Base-by-base conservation (phyloP, 176 grass and related monocot genomes). In the Ananas comosus region DNA sequence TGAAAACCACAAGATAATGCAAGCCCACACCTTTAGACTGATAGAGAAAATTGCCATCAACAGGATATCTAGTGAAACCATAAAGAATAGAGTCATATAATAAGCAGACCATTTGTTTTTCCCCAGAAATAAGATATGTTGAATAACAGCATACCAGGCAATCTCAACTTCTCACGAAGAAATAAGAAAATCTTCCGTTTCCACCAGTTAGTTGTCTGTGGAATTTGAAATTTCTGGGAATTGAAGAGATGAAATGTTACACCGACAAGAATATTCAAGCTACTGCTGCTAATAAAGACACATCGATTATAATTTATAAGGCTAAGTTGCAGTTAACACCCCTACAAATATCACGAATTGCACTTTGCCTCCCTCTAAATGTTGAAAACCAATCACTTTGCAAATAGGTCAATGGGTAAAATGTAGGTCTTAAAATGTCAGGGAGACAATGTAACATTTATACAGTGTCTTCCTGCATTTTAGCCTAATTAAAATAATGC, bases 31-130 rank as follows among this genome's bases (percentile, higher is more conserved):
- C 76, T 90, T 97, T 68, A 90, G 74, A 63, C 74, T 83, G 67
- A 92, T 77, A 21, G 93, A 97, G 68, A 92, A 97, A n/a, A 97
- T 74, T 21, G 65, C 86, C 77, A 97, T 90, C 68, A 97, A 70
- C 78, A 97, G 12, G 61, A 97, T 87, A 87, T 92, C 89, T 92
- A 85, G 68, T 76, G 70, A 87, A 42, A 83, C 22, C 23, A 74
- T 13, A 77, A 65, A 51, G n/a, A 80, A 66, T 72, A 23, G 18
- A 27, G 51, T 73, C 65, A 67, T 28, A 33, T 65, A 21, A 72
- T 80, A 50, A 24, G 65, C 48, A 47, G 59, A 68, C 49, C 68
- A 64, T 63, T 33, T 49, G 23, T 0, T 29, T 78, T 29, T 42
- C 61, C 78, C 66, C 10, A 64, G 3, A 19, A 10, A 18, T 70